Evolutionary conservation across 2,329 filamentous ascomycete genomes (phyloP), one percentile per base, ranked within the genome.

Genomic region (Myrmaecium sp.): DNA sequence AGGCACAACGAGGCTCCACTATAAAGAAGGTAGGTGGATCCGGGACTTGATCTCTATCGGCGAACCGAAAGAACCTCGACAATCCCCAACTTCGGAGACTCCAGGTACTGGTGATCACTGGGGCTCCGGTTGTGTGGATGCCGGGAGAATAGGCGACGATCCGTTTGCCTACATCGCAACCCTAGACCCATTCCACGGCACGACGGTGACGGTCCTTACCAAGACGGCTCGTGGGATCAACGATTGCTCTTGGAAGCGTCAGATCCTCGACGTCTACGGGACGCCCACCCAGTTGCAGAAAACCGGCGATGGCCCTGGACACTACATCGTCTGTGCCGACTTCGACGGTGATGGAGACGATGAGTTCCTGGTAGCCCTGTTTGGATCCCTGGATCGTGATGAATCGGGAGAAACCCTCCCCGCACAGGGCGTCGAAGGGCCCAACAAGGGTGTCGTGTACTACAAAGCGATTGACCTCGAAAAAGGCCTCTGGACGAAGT

Each of bases 281-380:
- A 33, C 30, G 14, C 36, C 34, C 3, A 15, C 25, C 3, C 34
- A 37, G 14, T 27, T 23, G n/a, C 13, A 33, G 13, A 25, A 23
- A 8, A 15, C n/a, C 10, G 35, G 33, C 3, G 20, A 23, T 2
- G 35, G 33, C 11, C 36, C 36, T 6, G 26, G 26, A 7, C 34
- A 38, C 16, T 27, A 29, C n/a, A 26, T 38, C 5, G 23, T 32
- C 14, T 28, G 28, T 5, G 36, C 16, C 3, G 36, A 38, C 19
- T 35, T 38, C 26, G 36, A 38, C 25, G 36, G 33, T 23, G 37
- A 40, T 31, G 37, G 37, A 4, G 31, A 36, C 13, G 37, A 40
- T 24, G 37, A 40, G 20, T 39, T 31, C 14, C 25, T 40, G 13
- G 23, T 40, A n/a, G 30, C 36, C 4, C 11, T 37, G 6, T 35